A percentile compares a stretch with the other conserved stretches of the same genome.
Evolutionary conservation across 306 rosid genomes (phyloP).

Genomic region (Ochetophila trinervis): DNA sequence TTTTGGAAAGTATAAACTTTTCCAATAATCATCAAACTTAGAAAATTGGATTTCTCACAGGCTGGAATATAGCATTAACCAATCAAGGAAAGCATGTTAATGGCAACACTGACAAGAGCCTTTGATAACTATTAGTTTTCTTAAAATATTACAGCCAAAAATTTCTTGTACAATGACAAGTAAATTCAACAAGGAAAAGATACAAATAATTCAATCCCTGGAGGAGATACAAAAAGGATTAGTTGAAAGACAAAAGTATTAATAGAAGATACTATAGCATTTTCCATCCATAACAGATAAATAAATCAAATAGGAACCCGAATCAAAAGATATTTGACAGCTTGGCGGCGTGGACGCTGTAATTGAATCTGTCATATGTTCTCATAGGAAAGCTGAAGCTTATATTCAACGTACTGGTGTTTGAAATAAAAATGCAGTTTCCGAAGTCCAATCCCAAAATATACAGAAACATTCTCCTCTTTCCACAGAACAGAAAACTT

Average conservation of each 20-base stretch:
- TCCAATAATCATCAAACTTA: no score
- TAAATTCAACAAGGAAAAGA: neutral
- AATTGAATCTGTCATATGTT: constrained; percentile 67
- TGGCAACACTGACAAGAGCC: neutral
- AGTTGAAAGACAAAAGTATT: constrained; percentile 1
- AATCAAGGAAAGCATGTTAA: no score
- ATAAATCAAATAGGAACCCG: constrained; percentile 48
- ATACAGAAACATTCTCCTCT: constrained; percentile 30
- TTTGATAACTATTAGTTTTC: neutral
- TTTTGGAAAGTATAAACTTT: no score
- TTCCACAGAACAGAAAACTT: constrained; percentile 42
- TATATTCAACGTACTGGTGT: constrained; percentile 27
- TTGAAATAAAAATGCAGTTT: constrained; percentile 38
- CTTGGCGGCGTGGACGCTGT: constrained; percentile 34
- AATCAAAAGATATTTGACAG: constrained; percentile 52
- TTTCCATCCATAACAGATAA: neutral
- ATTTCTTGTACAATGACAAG: no score
- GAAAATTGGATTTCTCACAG: no score
- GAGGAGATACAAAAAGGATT: neutral
- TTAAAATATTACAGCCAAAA: neutral
- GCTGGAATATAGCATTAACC: no score
- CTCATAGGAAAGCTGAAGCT: constrained; percentile 56
- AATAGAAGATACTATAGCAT: neutral
- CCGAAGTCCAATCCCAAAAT: constrained; percentile 47
- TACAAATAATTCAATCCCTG: neutral